Conservation (phyloP, 352 stramenopile species). For the Globisporangium middletonii region DNA sequence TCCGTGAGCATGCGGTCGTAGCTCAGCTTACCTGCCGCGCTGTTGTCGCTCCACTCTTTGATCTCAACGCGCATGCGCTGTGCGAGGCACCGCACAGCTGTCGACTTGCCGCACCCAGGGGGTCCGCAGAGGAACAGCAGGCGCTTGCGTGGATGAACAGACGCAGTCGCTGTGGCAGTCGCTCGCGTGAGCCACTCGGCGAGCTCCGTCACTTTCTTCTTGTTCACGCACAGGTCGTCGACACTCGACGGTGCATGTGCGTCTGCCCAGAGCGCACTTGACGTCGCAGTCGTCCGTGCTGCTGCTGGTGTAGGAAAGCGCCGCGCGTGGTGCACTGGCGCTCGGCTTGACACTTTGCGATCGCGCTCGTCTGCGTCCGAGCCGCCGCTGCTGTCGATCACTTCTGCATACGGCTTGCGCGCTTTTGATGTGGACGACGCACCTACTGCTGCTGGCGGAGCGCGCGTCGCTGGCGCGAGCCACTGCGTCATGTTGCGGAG, state of each 20-base stretch:
- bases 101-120: conserved; percentile 78
- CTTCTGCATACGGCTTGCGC: conserved; percentile 12
- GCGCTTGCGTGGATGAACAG: conserved; percentile 28
- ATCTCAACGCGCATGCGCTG: conserved; percentile 34
- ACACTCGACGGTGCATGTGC: conserved; percentile 29
- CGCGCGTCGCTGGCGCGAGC: conserved; percentile 15
- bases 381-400: conserved; percentile 33
- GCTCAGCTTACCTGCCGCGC: conserved; percentile 35
- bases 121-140: conserved; percentile 79
- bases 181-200: conserved; percentile 48
- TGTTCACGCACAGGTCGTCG: conserved; percentile 76
- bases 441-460: not conserved
- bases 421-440: not conserved
- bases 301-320: conserved; percentile 19
- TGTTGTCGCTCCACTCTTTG: conserved; percentile 75
- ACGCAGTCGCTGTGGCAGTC: conserved; percentile 6
- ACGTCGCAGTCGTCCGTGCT: conserved; percentile 13
- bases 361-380: conserved; percentile 15
- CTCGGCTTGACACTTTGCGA: conserved; percentile 4
- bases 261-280: conserved; percentile 43
- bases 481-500: conserved; percentile 35
- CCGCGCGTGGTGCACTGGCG: not conserved
- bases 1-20: conserved; percentile 49
- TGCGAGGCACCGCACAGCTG: conserved; percentile 58
- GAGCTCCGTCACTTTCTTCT: conserved; percentile 78